These are phyloP conservation scores for Acanthamoeba triangularis DNA, from an alignment of 208 protist species.

Conservation along the genomic window DNA sequence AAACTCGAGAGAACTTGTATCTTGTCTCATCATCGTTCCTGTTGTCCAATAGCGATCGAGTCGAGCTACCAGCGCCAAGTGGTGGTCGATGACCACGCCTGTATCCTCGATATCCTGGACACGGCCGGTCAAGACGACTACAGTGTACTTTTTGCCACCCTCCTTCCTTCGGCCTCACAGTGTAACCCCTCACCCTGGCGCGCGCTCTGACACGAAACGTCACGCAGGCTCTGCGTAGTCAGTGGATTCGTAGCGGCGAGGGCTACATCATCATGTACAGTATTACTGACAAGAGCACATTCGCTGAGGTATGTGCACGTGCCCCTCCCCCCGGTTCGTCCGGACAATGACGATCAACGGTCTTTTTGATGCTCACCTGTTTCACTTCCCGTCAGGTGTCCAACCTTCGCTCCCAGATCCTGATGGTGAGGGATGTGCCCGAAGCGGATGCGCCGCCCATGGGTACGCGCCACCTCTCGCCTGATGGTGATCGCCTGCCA, in stretches of 20 bases:
- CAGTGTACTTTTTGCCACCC: constrained; percentile 10
- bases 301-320: constrained; percentile 91
- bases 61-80: constrained; percentile 60
- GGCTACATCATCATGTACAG: constrained; percentile 90
- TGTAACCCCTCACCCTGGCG: no score
- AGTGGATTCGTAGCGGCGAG: constrained; percentile 82
- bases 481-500: no score
- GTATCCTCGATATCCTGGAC: constrained; percentile 59
- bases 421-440: constrained; percentile 89
- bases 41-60: constrained; percentile 69
- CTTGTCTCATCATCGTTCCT: no score
- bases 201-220: no score
- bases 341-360: no score
- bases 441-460: constrained; percentile 84
- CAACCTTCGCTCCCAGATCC: constrained; percentile 31
- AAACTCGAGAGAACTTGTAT: no score
- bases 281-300: constrained; percentile 86
- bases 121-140: constrained; percentile 69
- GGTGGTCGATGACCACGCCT: constrained; percentile 33
- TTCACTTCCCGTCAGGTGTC: no score
- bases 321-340: no score
- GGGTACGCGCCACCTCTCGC: not conserved
- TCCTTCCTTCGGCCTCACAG: not conserved
- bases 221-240: constrained; percentile 24
- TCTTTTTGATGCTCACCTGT: no score